phyloP scores from a whole-genome alignment of 179 eudicot species.

The Amaranthus tricolor region DNA sequence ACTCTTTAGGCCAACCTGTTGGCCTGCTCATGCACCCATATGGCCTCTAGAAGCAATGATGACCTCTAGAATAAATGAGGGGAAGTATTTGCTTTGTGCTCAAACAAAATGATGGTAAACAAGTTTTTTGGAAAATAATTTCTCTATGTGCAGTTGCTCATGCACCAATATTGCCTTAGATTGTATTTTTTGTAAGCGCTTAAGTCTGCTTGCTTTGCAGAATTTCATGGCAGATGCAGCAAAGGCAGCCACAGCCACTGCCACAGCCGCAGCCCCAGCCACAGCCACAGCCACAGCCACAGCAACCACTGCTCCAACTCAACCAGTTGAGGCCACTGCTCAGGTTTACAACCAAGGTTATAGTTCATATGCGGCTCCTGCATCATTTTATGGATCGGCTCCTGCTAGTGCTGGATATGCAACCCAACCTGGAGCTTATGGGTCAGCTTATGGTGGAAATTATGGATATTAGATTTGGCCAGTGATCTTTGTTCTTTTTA shows the following conservation, averaged over 20 bases:
- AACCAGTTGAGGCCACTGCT: conserved; percentile 29
- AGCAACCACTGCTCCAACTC: conserved; percentile 35
- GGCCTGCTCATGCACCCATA: no score
- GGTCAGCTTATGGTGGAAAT: conserved; percentile 35
- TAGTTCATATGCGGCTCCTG: conserved; percentile 39
- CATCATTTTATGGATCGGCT: conserved; percentile 33
- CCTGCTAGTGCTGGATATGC: conserved; percentile 35
- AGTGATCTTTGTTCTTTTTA: background rate
- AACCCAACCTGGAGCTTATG: conserved; percentile 48
- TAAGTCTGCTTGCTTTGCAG: conserved; percentile 23
- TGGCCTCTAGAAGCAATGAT: no score
- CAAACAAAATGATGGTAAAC: no score
- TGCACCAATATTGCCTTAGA: no score
- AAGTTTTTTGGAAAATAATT: no score
- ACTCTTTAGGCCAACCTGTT: no score
- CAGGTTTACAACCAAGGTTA: conserved; percentile 44
- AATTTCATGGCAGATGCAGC: conserved; percentile 51
- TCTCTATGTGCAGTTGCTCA: no score
- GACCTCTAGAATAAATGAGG: no score
- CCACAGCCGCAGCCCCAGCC: no score
- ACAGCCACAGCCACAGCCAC: conserved; percentile 18
- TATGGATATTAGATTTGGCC: conserved; percentile 35
- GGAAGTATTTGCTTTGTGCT: no score
- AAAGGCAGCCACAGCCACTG: no score
- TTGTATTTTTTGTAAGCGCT: no score